Base-by-base conservation (phyloP, 306 rosid species). In the Hippophae rhamnoides region DNA sequence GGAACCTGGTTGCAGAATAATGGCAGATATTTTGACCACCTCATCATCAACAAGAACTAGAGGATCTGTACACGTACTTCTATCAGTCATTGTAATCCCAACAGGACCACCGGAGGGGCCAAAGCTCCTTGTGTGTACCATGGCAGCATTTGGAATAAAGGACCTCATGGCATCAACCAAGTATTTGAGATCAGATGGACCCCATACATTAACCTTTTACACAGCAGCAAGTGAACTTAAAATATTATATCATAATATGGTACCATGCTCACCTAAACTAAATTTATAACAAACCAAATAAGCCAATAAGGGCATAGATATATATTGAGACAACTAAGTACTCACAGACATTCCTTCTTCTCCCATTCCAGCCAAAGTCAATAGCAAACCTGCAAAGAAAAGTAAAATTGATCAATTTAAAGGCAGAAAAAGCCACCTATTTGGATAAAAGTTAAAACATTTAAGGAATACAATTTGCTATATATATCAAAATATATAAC, bases 281-380 rank as follows among this genome's bases (percentile, higher is more conserved):
- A 63, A 31, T 31, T 63, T 23, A 23, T 51, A 31, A 64, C 44
- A n/a, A 58, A 31, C 6, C 13, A 38, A 18, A 18, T 41, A 59
- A 42, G 18, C 23, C 23, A 18, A 31, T 14, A 18, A 18, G 23
- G 23, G 23, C 23, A 41, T 27, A 46, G 47, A 26, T 2, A 57
- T 1, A 10, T 43, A 58, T 7, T 58, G 66, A 62, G 41, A 44
- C 45, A 54, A 41, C 56, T 55, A 13, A 61, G 69, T 64, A 81
- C 98, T 78, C 62, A 92, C 98, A 56, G 84, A 79, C 87, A 87
- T 76, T 70, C 95, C 96, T 65, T 76, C 89, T 4, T 87, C 96
- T 66, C 98, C 96, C 76, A 85, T 83, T 70, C 92, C 92, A 71
- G 96, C 95, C 86, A 92, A 81, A 65, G 96, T 92, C 71, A 92